phyloP scores from a whole-genome alignment of 352 stramenopile species.

The Blastocystis sp. region DNA sequence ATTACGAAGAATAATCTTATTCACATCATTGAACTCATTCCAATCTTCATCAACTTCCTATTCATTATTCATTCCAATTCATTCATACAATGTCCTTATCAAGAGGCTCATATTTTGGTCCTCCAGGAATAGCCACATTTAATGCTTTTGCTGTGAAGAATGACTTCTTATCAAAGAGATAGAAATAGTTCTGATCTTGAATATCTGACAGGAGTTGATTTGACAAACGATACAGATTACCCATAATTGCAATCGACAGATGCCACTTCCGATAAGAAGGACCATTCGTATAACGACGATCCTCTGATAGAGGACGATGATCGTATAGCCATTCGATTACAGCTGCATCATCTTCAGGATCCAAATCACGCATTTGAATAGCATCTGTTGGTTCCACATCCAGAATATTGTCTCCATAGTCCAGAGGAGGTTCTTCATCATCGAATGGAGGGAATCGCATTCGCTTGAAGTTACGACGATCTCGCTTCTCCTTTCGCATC shows the following conservation, averaged over 20 bases:
- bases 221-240: slow-evolving; percentile 89
- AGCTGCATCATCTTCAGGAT: slow-evolving; percentile 83
- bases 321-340: slow-evolving; percentile 98
- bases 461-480: slow-evolving; percentile 96
- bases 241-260: slow-evolving; percentile 91
- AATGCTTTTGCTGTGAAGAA: slow-evolving; percentile 99
- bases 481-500: slow-evolving; percentile 97
- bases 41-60: slow-evolving; percentile 97
- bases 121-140: slow-evolving; percentile 95
- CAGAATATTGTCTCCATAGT: slow-evolving; percentile 90
- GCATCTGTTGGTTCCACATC: slow-evolving; percentile 83
- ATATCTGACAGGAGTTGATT: slow-evolving; percentile 89
- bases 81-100: slow-evolving; percentile 91
- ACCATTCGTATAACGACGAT: slow-evolving; percentile 86
- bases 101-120: slow-evolving; percentile 97
- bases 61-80: no score
- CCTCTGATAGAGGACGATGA: slow-evolving; percentile 80
- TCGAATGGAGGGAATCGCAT: slow-evolving; percentile 99
- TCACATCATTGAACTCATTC: slow-evolving; percentile 99
- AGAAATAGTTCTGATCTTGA: slow-evolving; percentile 88
- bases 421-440: slow-evolving; percentile 92
- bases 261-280: slow-evolving; percentile 91
- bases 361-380: slow-evolving; percentile 80
- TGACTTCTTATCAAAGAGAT: slow-evolving; percentile 86
- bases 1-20: slow-evolving; percentile 98